A percentile compares a stretch with the other conserved stretches of the same genome.
phyloP scores from a whole-genome alignment of 345 rosid species.

The Psidium guajava region DNA sequence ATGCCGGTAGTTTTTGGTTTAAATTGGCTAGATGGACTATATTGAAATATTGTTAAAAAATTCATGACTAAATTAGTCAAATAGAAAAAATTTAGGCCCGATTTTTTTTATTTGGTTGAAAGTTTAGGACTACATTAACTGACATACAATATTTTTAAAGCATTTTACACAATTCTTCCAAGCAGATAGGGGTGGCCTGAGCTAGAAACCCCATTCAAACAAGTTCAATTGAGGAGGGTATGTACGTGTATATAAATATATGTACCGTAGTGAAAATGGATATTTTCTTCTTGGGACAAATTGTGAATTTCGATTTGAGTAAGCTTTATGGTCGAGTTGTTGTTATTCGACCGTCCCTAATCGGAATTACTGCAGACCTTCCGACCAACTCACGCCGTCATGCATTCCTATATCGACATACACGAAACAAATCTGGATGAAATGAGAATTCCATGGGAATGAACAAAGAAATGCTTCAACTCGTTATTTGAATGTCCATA shows the following conservation, averaged over 20 bases:
- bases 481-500: neutral
- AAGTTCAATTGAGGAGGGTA: too few species aligned
- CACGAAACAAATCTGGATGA: neutral
- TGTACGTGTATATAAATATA: too few species aligned
- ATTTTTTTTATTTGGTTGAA: neutral
- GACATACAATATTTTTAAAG: neutral
- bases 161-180: neutral
- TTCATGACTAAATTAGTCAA: neutral
- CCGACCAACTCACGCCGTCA: neutral
- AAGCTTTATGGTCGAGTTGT: neutral
- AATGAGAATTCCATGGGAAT: neutral
- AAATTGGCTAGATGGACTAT: too few species aligned
- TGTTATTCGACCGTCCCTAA: neutral
- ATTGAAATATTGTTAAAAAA: neutral
- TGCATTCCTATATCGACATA: neutral
- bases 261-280: too few species aligned
- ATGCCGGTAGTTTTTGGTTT: fast-evolving
- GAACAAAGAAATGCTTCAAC: neutral
- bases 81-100: neutral
- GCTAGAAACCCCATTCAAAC: neutral
- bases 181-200: fast-evolving
- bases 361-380: neutral
- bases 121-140: fast-evolving
- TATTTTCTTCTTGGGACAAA: too few species aligned
- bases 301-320: too few species aligned